Evolutionary conservation across 352 stramenopile genomes (phyloP), one percentile per base, ranked within the genome.

Genomic region (Globisporangium recalcitrans): DNA sequence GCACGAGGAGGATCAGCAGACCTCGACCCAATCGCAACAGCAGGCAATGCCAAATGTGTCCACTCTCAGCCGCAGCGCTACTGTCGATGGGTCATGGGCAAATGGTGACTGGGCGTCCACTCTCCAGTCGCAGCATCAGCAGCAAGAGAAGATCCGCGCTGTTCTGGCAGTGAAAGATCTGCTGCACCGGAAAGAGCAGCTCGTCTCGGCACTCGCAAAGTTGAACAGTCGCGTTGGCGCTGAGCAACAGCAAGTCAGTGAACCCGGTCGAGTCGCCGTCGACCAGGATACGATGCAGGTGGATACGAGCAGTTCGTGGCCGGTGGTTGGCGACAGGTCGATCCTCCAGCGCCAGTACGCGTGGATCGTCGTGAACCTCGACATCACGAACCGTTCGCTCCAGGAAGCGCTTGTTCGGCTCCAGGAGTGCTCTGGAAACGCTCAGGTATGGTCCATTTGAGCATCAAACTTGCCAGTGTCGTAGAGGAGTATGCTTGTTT

Each of bases 121-220:
- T 13, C 36, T 26, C 52, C 64, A 40, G 36, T 38, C 24, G 34
- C 32, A 24, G 24, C 47, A 61, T 24, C 67, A 24, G 68, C 78
- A 61, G 8, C 53, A 78, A 44, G 70, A 77, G 36, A 83, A 80
- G 32, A 61, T 87, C 2, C 63, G 62, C 13, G 70, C 69, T 11
- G 67, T 90, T 10, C 55, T 83, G 0, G 56, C 70, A 4, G 82
- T 91, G n/a, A 79, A 77, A 40, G 74, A 73, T 52, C 42, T 94
- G 36, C 65, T 94, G 16, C 71, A 88, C n/a, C 79, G 82, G 21
- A 94, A 94, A 58, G 82, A 92, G 58, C 69, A 77, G 26, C 73
- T 94, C 21, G 52, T 94, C 19, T 55, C 57, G 16, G 70, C 73
- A 1, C 58, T 92, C 31, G 55, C 69, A 1, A 69, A 58, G 34